Evolutionary conservation across 2,329 filamentous ascomycete genomes (phyloP), one percentile per base, ranked within the genome.

Genomic region (Fusarium setosum): DNA sequence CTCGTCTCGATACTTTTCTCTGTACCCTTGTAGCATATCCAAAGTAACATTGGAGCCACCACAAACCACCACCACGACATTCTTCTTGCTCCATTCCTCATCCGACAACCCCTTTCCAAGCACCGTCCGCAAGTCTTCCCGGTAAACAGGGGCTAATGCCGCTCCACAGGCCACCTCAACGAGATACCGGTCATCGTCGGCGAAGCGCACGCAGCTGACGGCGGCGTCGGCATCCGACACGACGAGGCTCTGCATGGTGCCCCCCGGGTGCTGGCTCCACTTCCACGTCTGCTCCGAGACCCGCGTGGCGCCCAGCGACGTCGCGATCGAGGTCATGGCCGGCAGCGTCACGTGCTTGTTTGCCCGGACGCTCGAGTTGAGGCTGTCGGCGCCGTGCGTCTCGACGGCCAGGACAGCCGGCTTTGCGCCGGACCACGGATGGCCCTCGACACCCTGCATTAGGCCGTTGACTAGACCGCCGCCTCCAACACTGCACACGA

Each of bases 121-220:
- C 10, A 88, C 79, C 68, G 83, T 82, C 72, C 89, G 84, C 72
- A 96, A 74, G 37, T 85, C 77, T 0, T 86, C 88, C 37, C 86
- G 86, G 71, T 93, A 93, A 59, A 84, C 88, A 4, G 87, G 76
- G 2, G 90, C 92, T 12, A 97, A 79, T 51, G 90, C 91, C 6
- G 95, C 93, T 1, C 94, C 94, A 75, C 95, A 97, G 0, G 94
- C 89, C 32, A 91, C 82, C 80, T 98, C 95, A 4, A 97, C 92
- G 57, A 97, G 81, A 56, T 95, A 80, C 23, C 91, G 82, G 70
- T 94, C 92, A 61, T 97, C 93, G 67, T 97, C 92, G 10, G 92
- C 90, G 63, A 97, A 89, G 21, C 87, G 83, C 72, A 91, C 88
- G 53, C 90, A 92, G 4, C 90, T 94, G 78, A 90, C 86, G 18